phyloP scores from a whole-genome alignment of 176 grass and related monocot genomes.

The Areca catechu region DNA sequence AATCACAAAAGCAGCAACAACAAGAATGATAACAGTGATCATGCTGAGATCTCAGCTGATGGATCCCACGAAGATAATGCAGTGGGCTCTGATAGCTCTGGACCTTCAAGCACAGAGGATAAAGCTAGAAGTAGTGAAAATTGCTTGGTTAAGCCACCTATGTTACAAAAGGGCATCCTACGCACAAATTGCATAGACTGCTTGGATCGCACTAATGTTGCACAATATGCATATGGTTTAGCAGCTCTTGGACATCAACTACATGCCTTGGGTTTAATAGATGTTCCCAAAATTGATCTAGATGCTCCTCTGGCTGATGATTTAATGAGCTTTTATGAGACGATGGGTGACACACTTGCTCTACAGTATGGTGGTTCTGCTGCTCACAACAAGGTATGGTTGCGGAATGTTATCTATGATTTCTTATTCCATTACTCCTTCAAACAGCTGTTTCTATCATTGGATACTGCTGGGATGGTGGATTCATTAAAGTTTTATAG shows the following conservation, averaged over 20 bases:
- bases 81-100: conserved; percentile 48
- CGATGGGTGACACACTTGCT: conserved; percentile 86
- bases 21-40: conserved; percentile 23
- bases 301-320: conserved; percentile 61
- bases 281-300: conserved; percentile 55
- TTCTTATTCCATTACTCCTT: not conserved
- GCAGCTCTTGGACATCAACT: conserved; percentile 82
- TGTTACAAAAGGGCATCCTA: conserved; percentile 70
- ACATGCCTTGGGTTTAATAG: conserved; percentile 39
- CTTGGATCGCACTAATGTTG: conserved; percentile 95
- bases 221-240: conserved; percentile 87
- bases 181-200: conserved; percentile 96
- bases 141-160: conserved; percentile 31
- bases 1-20: conserved; percentile 24
- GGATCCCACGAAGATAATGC: conserved; percentile 64
- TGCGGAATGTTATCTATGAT: not conserved
- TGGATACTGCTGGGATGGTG: too few species aligned
- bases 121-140: conserved; percentile 34
- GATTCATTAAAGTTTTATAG: too few species aligned
- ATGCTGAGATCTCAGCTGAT: conserved; percentile 34
- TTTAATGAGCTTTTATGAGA: conserved; percentile 81
- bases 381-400: conserved; percentile 92
- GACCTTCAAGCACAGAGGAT: conserved; percentile 41
- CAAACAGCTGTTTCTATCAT: too few species aligned
- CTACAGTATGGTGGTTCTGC: conserved; percentile 81